Evolutionary conservation across 805 yeast species (phyloP), one percentile per base, ranked within the genome.

Genomic region (Zygosaccharomyces bailii): DNA sequence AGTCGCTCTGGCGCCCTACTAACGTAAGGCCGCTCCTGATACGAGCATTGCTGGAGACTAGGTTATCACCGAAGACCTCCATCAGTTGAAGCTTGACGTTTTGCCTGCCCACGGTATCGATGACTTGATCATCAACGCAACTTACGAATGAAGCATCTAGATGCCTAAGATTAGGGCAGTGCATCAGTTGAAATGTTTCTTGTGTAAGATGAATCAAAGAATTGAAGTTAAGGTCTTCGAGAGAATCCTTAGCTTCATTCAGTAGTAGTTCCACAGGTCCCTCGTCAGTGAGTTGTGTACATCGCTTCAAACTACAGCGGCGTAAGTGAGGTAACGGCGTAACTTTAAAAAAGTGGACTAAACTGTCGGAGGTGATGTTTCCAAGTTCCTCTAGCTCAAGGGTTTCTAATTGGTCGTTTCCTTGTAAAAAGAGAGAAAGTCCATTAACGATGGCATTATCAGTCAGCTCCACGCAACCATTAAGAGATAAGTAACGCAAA

Each of bases 71-170:
- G 61, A 82, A 88, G 11, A 87, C 90, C 55, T 87, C 95, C 44
- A 91, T 59, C 11, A 85, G 71, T 36, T 74, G 72, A 45, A 91
- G 65, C 37, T 76, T 76, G 0, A 80, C 75, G 50, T 93, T 86
- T 8, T 75, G 72, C 20, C 73, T 65, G 2, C 84, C 74, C 16
- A 88, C 53, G 21, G 74, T 56, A 19, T 75, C 76, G n/a, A 90
- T 61, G 0, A 79, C 74, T 14, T 72, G 74, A 62, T 91, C 87
- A 58, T 88, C 88, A 9, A 87, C 75, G 16, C 79, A 70, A 31
- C 95, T 70, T 2, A 88, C 86, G 65, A 91, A 91, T 0, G 97
- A 95, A 10, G 81, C 59, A 61, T 91, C 93, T 13, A 86, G 54
- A 25, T 78, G 74, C 0, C 87, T 79, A 34, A 91, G 66, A 21